Evolutionary conservation across 257 asterid genomes (phyloP).

Genomic region (Osmanthus fragrans): DNA sequence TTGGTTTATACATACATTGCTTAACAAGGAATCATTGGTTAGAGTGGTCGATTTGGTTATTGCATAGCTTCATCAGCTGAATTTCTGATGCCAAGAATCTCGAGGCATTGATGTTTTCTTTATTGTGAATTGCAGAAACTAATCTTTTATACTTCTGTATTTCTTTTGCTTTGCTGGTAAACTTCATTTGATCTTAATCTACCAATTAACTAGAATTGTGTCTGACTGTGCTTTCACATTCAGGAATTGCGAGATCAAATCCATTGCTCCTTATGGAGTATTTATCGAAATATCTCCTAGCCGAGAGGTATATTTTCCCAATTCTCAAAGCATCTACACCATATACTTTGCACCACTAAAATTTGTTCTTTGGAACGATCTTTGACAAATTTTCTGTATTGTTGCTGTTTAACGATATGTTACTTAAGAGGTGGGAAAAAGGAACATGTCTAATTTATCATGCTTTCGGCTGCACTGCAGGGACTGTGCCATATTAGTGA

Average conservation of each 20-base stretch:
- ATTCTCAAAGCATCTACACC: constrained; percentile 18
- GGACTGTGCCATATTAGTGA: constrained; percentile 97
- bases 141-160: not conserved
- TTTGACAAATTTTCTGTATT: not conserved
- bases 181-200: constrained; percentile 3
- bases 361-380: constrained; percentile 4
- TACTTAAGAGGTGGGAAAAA: constrained; percentile 4
- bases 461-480: constrained; percentile 36
- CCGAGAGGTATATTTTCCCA: constrained; percentile 69
- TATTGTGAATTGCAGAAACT: constrained; percentile 20
- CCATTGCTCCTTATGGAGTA: constrained; percentile 84
- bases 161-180: constrained; percentile 10
- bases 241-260: constrained; percentile 97
- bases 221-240: constrained; percentile 26
- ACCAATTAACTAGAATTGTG: not conserved
- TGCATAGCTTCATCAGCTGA: not conserved
- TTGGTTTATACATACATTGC: not conserved
- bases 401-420: not conserved
- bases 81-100: not conserved
- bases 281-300: constrained; percentile 95
- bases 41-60: constrained; percentile 5
- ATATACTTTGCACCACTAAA: constrained; percentile 1
- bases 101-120: not conserved
- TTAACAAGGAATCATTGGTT: constrained; percentile 17
- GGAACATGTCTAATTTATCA: not conserved